phyloP scores from a whole-genome alignment of 1,139 yeast species.

The Yamadazyma mexicana region DNA sequence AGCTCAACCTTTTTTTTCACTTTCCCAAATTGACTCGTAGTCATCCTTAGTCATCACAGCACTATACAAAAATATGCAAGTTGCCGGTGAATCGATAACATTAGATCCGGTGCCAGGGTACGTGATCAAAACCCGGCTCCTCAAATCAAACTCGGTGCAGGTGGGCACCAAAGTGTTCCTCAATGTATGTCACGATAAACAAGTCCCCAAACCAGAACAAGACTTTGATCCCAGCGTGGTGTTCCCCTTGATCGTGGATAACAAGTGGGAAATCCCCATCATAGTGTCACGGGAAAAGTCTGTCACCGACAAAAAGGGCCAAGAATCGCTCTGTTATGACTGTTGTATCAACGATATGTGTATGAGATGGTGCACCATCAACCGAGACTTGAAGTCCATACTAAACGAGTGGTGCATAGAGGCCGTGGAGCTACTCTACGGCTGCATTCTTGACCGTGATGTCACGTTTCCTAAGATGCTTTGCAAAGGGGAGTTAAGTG shows the following conservation, averaged over 20 bases:
- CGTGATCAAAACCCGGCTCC: constrained; percentile 61
- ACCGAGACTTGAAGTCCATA: constrained; percentile 47
- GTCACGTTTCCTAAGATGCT: constrained; percentile 61
- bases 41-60: constrained; percentile 1
- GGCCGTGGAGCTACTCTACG: constrained; percentile 57
- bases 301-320: constrained; percentile 70
- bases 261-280: constrained; percentile 85
- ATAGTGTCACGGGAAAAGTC: constrained; percentile 58
- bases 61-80: no score
- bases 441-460: constrained; percentile 38
- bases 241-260: constrained; percentile 65
- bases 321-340: constrained; percentile 64
- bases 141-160: constrained; percentile 24
- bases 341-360: constrained; percentile 68
- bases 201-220: constrained; percentile 54
- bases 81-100: constrained; percentile 21
- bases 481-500: constrained; percentile 53
- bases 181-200: constrained; percentile 66
- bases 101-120: constrained; percentile 57
- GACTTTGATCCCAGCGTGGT: constrained; percentile 58
- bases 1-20: not conserved
- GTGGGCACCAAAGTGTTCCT: constrained; percentile 69
- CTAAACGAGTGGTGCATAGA: constrained; percentile 67
- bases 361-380: constrained; percentile 61
- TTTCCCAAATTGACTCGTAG: constrained; percentile 2